A percentile compares a stretch with the other conserved stretches of the same genome.
Conservation (phyloP, 176 grass and related monocot species). For the Puccinellia tenuiflora region DNA sequence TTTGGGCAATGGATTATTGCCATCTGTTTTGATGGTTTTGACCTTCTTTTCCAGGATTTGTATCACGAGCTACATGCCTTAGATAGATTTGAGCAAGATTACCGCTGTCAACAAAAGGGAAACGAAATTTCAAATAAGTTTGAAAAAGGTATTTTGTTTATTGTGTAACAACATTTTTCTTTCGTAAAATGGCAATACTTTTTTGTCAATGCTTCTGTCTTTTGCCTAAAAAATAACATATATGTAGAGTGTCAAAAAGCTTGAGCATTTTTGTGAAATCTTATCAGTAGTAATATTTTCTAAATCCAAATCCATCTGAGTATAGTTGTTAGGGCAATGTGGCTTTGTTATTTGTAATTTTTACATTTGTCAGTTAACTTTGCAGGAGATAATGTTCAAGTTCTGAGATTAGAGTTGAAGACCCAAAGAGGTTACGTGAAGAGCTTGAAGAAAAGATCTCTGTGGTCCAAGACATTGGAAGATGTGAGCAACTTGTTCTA, state of each 20-base stretch:
- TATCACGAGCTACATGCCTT: conserved; percentile 89
- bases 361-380: neutral
- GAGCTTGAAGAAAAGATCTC: conserved; percentile 90
- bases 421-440: conserved; percentile 85
- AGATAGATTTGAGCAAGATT: conserved; percentile 82
- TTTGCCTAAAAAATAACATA: neutral
- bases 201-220: conserved; percentile 6
- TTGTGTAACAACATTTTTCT: neutral
- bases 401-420: conserved; percentile 76
- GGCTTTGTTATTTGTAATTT: conserved; percentile 1
- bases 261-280: neutral
- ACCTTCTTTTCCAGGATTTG: conserved; percentile 53
- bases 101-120: conserved; percentile 44
- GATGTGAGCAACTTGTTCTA: conserved; percentile 43
- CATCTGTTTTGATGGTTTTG: conserved; percentile 2
- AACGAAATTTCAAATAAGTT: conserved; percentile 31
- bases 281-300: neutral
- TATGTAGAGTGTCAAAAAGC: neutral
- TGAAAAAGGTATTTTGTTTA: conserved; percentile 41
- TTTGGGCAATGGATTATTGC: neutral
- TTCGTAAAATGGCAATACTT: neutral
- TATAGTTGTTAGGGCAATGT: neutral
- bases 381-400: conserved; percentile 66
- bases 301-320: neutral
- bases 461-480: conserved; percentile 90